Evolutionary conservation across 2,329 filamentous ascomycete genomes (phyloP), one percentile per base, ranked within the genome.

Genomic region (Paradendryphiella salina): DNA sequence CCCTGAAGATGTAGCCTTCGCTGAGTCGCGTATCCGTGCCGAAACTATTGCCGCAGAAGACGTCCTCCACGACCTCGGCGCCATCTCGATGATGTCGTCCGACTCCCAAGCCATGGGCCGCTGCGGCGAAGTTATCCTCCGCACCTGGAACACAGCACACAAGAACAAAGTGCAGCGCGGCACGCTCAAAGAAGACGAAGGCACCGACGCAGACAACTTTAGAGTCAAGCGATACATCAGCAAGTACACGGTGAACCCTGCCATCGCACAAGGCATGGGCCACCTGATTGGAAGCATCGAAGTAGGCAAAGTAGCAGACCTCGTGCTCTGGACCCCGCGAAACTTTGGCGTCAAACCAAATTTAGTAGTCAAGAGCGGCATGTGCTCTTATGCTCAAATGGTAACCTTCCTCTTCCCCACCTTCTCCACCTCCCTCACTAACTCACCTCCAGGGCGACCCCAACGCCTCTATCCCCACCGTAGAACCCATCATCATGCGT

Each of bases 1-100:
- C 52, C 90, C 92, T 50, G 93, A 97, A 76, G 93, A 97, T 70
- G 88, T 97, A 11, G 91, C 92, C 1, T 97, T 97, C 67, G 93
- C 93, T 39, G 93, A 97, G 76, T 90, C 86, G 29, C 89, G 93
- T 32, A 97, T 97, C 74, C 88, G 93, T 51, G 90, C 90, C 59
- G 92, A 97, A 77, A 97, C 93, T 29, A 97, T 97, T 68, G 93
- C 92, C 0, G 93, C 93, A 18, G 93, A 97, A 78, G 93, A 97
- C 71, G 91, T 97, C 1, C 83, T 97, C 14, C 93, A 97, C 71
- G 93, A 97, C 65, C 80, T 96, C 1, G 93, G 93, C 49, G 93
- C 93, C 57, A 96, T 97, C 74, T 91, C 87, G 73, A 97, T 97
- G 92, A 96, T 97, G 90, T 90, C 86, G 53, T 92, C 87, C 0